These are phyloP conservation scores for Lagenidium sp. DNA, from an alignment of 352 stramenopile species.

Conservation along the genomic window DNA sequence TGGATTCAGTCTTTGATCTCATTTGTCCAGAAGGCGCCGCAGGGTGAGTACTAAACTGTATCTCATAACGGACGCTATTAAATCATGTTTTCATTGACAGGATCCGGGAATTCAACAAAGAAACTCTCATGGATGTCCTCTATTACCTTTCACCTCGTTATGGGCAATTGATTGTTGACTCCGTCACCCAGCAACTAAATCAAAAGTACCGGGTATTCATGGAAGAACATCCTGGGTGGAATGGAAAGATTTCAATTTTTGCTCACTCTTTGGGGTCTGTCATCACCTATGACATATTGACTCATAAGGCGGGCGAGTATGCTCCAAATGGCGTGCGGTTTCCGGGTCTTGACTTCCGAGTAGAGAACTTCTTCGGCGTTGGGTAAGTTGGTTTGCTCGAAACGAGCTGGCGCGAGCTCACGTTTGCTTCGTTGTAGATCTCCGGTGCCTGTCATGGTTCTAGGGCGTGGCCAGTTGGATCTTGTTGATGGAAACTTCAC, in stretches of 20 bases:
- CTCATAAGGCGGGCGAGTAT: slow-evolving; percentile 50
- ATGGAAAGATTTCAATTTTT: slow-evolving; percentile 87
- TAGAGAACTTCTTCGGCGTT: slow-evolving; percentile 83
- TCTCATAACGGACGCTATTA: too few relatives aligned
- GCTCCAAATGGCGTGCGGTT: slow-evolving; percentile 65
- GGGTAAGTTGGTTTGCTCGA: too few relatives aligned
- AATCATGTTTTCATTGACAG: slow-evolving; percentile 19
- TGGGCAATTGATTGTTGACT: slow-evolving; percentile 88
- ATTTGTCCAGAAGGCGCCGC: slow-evolving; percentile 72
- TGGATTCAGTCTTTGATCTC: slow-evolving; percentile 79
- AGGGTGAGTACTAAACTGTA: too few relatives aligned
- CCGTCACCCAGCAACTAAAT: slow-evolving; percentile 82
- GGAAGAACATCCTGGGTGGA: slow-evolving; percentile 78
- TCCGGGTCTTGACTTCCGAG: slow-evolving; percentile 70
- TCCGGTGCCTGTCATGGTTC: slow-evolving; percentile 74
- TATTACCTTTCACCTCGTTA: slow-evolving; percentile 90
- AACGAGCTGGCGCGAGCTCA: too few relatives aligned
- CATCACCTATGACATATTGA: slow-evolving; percentile 90
- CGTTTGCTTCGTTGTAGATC: too few relatives aligned
- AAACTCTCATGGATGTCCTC: slow-evolving; percentile 92
- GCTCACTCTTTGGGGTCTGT: slow-evolving; percentile 87
- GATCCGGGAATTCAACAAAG: slow-evolving; percentile 91
- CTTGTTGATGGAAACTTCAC: slow-evolving; percentile 68
- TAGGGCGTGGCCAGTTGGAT: slow-evolving; percentile 72
- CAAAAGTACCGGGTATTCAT: slow-evolving; percentile 90